Conservation (phyloP, 2,329 filamentous ascomycete species). For the Pyricularia grisea region DNA sequence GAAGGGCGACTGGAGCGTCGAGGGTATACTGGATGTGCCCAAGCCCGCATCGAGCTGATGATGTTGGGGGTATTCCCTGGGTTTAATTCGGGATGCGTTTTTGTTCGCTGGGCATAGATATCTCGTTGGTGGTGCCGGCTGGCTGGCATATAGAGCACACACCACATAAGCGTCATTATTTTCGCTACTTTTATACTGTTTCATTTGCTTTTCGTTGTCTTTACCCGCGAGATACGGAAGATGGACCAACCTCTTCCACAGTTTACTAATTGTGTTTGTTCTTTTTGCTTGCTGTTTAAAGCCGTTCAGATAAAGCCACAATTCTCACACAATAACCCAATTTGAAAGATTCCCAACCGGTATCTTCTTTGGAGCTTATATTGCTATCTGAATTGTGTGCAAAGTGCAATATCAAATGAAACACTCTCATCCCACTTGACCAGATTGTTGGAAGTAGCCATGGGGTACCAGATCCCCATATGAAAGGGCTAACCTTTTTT, state of each 20-base stretch:
- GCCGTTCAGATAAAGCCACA: not conserved
- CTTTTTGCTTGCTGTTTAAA: not conserved
- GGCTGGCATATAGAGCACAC: not conserved
- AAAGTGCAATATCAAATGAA: too few relatives aligned
- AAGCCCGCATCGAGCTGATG: not conserved
- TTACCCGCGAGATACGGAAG: not conserved
- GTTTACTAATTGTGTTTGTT: not conserved
- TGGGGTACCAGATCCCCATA: too few relatives aligned
- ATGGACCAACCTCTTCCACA: not conserved
- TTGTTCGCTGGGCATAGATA: not conserved
- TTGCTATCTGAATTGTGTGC: too few relatives aligned
- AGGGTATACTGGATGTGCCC: slow-evolving; percentile 14
- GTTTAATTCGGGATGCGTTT: not conserved
- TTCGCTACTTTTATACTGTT: not conserved
- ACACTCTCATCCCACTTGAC: too few relatives aligned
- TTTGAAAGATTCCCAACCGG: too few relatives aligned
- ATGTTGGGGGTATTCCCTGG: not conserved
- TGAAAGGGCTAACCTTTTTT: too few relatives aligned
- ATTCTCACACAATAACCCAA: not conserved
- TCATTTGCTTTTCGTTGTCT: not conserved
- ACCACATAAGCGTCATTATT: not conserved
- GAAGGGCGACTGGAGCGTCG: slow-evolving; percentile 36
- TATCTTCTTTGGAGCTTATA: too few relatives aligned
- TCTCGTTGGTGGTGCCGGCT: not conserved
- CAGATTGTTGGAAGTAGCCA: too few relatives aligned